Conservation (phyloP, 2,329 filamentous ascomycete species). For the Leptographium lundbergii region DNA sequence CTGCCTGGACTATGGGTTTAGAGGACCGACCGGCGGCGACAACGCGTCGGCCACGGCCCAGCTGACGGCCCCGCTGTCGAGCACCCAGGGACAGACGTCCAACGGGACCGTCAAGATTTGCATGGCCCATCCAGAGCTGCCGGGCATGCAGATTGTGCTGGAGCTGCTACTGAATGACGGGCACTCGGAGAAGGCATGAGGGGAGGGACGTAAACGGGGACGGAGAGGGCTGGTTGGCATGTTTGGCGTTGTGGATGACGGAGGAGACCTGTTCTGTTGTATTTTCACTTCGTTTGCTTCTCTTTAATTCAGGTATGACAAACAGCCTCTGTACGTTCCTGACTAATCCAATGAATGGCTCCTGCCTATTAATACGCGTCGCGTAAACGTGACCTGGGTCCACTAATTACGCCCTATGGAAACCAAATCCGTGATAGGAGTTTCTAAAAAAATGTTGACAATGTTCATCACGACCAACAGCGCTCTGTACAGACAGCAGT, state of each 20-base stretch:
- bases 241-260: no score
- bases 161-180: constrained; percentile 90
- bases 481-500: background rate
- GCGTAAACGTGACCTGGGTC: background rate
- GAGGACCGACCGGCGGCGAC: constrained; percentile 40
- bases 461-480: background rate
- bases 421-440: background rate
- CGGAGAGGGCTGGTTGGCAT: no score
- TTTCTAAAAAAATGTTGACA: background rate
- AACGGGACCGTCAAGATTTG: constrained; percentile 82
- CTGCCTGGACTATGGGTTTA: constrained; percentile 74
- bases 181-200: constrained; percentile 38
- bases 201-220: no score
- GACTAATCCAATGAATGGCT: no score
- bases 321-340: no score
- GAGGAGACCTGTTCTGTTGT: no score
- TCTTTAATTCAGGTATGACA: no score
- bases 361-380: background rate
- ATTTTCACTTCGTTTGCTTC: background rate
- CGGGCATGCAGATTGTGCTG: constrained; percentile 75
- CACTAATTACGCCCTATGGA: background rate
- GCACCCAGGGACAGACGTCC: constrained; percentile 26
- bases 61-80: background rate
- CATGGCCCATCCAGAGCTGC: constrained; percentile 85
- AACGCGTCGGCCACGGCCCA: constrained; percentile 19